Base-by-base conservation (phyloP, 2,329 filamentous ascomycete genomes). In the Pseudocercospora pini-densiflorae region DNA sequence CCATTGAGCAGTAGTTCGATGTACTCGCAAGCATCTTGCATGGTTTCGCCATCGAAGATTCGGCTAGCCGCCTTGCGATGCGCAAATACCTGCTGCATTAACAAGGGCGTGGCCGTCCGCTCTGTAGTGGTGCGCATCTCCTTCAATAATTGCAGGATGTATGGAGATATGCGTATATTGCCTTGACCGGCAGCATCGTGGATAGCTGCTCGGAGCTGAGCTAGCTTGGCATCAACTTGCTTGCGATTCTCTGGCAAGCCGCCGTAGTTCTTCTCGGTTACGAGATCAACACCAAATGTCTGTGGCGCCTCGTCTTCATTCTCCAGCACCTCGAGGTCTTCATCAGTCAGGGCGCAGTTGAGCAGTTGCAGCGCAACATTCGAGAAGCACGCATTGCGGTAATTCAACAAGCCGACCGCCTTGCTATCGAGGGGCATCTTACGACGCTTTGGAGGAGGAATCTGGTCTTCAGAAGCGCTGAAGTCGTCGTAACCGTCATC, bases 341-440 rank as follows among this genome's bases (percentile, higher is more conserved):
- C 59, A 10, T 33, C 29, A 24, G 10, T 61, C 19, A 72, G 29
- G 0, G 63, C 67, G 3, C 62, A 59, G 19, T 65, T 64, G 1
- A 72, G 24, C 29, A 71, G 8, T 40, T 74, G 72, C 9, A 73
- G 53, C 2, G 61, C 61, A 12, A 61, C 57, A 53, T 69, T 72
- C 4, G 69, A 55, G 57, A 71, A 74, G 61, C 72, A 74, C 3
- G 62, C 60, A 12, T 66, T 57, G 14, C 40, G 14, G 24, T 24
- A n/a, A 33, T 70, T 72, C 40, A 55, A 23, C 8, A 72, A 51
- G 14, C 71, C 71, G 14, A 12, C 21, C 2, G 21, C 21, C 3
- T 2, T 6, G 9, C 2, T 12, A 3, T 47, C 45, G 1, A 6
- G 3, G n/a, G 2, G 8, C 2, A 47, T 1, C 5, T 23, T 47